Conservation (phyloP, 164 flowering plant genomes). For the Tetrastigma voinierianum region DNA sequence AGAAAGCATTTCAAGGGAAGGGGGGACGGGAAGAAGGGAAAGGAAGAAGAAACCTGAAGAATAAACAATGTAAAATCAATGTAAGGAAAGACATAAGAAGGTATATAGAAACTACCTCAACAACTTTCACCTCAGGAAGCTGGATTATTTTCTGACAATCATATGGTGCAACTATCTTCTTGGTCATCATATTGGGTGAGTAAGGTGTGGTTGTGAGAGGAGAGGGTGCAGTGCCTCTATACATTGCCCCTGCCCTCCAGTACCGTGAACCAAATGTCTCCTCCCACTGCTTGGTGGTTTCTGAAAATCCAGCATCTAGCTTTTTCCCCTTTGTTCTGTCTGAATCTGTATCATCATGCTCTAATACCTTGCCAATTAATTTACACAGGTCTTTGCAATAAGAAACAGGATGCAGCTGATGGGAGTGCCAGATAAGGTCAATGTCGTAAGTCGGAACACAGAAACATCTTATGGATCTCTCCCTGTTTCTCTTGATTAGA, state of each 20-base stretch:
- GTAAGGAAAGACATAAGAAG: neutral
- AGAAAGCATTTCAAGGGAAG: too few species aligned
- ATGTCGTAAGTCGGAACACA: conserved; percentile 97
- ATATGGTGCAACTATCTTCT: conserved; percentile 22
- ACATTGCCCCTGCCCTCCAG: conserved; percentile 95
- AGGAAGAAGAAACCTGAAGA: too few species aligned
- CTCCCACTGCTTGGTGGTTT: conserved; percentile 84
- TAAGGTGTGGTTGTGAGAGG: conserved; percentile 54
- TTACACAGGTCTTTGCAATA: conserved; percentile 64
- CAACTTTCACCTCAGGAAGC: conserved; percentile 39
- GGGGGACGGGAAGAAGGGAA: too few species aligned
- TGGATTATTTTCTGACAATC: conserved; percentile 31
- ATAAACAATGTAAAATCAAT: neutral
- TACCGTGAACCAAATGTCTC: conserved; percentile 81
- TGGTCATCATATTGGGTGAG: conserved; percentile 19
- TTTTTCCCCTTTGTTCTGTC: conserved; percentile 83
- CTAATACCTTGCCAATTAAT: conserved; percentile 62
- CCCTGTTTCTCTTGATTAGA: conserved; percentile 77
- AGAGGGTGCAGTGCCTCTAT: conserved; percentile 70
- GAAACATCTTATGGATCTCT: conserved; percentile 54
- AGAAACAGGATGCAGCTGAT: conserved; percentile 78
- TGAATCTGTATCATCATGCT: conserved; percentile 89
- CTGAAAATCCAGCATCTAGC: conserved; percentile 83
- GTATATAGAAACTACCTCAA: conserved; percentile 57
- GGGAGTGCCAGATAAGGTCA: conserved; percentile 97